Evolutionary conservation across 139 green algal genomes (phyloP).

Genomic region (Gonium pectorale): DNA sequence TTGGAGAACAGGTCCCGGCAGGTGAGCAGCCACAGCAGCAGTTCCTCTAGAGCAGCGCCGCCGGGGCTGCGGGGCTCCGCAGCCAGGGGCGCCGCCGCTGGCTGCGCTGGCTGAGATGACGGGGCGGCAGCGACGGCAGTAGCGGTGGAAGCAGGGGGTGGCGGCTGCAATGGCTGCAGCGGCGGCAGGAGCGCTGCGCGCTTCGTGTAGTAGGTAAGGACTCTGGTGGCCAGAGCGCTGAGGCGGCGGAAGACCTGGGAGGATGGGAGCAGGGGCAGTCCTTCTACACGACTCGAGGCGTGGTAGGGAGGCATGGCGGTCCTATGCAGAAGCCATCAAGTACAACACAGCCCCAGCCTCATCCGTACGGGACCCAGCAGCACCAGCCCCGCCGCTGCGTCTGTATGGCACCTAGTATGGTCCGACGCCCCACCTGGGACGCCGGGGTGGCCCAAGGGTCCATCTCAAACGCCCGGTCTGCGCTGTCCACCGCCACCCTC

Average conservation of each 20-base stretch:
- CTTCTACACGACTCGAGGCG: no score
- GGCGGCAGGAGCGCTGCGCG: slow-evolving; percentile 16
- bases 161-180: slow-evolving; percentile 3
- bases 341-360: no score
- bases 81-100: background rate
- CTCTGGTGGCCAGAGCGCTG: slow-evolving; percentile 47
- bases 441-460: slow-evolving; percentile 47
- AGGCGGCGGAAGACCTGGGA: slow-evolving; percentile 68
- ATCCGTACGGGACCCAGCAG: no score
- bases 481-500: slow-evolving; percentile 50
- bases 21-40: slow-evolving; percentile 72
- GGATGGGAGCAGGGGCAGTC: background rate
- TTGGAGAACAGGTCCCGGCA: slow-evolving; percentile 70
- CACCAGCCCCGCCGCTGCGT: no score
- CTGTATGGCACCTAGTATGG: no score
- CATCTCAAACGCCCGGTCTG: slow-evolving; percentile 37
- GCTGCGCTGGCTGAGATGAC: background rate
- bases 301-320: background rate
- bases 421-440: slow-evolving; percentile 52
- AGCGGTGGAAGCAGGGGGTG: background rate
- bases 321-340: no score
- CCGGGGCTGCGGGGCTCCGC: background rate
- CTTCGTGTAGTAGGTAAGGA: slow-evolving; percentile 52
- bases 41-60: slow-evolving; percentile 58
- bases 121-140: background rate